phyloP scores from a whole-genome alignment of 2,329 filamentous ascomycete species.

The Aureobasidium lini region DNA sequence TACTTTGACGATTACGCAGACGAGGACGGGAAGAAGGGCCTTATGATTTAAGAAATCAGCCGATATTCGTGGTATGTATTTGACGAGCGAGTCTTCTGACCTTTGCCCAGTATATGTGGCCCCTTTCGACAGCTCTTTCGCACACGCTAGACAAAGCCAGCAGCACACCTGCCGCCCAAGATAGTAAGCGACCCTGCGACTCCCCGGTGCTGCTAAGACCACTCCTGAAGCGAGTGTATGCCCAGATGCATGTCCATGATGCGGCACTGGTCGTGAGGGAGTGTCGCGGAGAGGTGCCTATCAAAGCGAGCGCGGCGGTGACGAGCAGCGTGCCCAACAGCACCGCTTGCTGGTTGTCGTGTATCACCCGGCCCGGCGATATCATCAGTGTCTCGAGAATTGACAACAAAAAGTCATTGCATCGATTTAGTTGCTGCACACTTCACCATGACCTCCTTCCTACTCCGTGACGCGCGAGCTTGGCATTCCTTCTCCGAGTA shows the following conservation, averaged over 20 bases:
- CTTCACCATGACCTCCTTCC: neutral
- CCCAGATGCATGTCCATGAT: constrained; percentile 36
- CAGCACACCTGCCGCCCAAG: constrained; percentile 36
- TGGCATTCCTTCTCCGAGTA: neutral
- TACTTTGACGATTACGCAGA: constrained; percentile 18
- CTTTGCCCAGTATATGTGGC: constrained; percentile 40
- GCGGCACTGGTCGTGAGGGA: constrained; percentile 36
- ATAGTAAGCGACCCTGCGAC: constrained; percentile 22
- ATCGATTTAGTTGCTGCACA: neutral
- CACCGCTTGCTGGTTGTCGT: constrained; percentile 10
- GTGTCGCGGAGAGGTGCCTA: constrained; percentile 31
- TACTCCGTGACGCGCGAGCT: neutral
- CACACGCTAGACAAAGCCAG: constrained; percentile 37
- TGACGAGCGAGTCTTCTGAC: constrained; percentile 22
- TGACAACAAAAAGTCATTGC: neutral
- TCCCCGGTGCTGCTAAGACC: constrained; percentile 9
- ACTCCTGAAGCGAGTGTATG: constrained; percentile 25
- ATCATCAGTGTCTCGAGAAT: neutral
- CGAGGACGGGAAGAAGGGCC: constrained; percentile 23
- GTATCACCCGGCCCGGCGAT: constrained; percentile 6
- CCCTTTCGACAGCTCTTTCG: constrained; percentile 37
- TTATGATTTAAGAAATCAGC: constrained; percentile 20
- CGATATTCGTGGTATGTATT: constrained; percentile 15
- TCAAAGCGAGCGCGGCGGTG: constrained; percentile 27
- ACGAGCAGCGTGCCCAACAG: constrained; percentile 23